Percentiles rank a stretch among this genome's conserved stretches.
phyloP scores from a whole-genome alignment of 768 basidiomycete species.

The Dioszegia hungarica region DNA sequence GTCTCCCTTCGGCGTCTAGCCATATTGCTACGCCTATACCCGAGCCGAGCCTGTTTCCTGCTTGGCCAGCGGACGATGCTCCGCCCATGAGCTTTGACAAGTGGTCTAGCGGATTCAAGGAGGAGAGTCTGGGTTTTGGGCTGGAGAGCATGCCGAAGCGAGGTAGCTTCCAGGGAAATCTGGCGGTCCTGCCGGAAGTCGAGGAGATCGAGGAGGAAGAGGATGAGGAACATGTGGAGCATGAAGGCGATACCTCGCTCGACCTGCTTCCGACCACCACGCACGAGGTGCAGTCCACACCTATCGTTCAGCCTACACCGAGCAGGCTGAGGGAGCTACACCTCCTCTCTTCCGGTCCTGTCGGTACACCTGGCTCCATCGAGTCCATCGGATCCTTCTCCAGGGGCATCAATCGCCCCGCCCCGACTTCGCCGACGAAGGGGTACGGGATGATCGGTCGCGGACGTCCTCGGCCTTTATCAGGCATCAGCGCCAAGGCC shows the following conservation, averaged over 20 bases:
- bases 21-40: background rate
- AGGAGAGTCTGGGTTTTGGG: conserved; percentile 28
- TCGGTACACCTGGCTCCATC: conserved; percentile 12
- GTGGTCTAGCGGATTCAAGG: conserved; percentile 23
- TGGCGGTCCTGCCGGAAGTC: conserved; percentile 36
- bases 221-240: background rate
- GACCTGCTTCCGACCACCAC: background rate
- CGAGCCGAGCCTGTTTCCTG: background rate
- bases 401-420: background rate
- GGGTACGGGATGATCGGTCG: conserved; percentile 37
- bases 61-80: conserved; percentile 12
- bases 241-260: background rate
- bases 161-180: conserved; percentile 20
- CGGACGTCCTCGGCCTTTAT: conserved; percentile 35
- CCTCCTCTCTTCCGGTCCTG: conserved; percentile 16
- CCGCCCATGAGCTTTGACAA: conserved; percentile 13
- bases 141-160: conserved; percentile 18
- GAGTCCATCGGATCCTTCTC: conserved; percentile 5
- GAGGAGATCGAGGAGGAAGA: conserved; percentile 39
- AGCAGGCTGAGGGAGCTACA: conserved; percentile 21
- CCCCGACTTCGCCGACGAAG: conserved; percentile 24
- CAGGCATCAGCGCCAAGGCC: conserved; percentile 9
- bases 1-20: background rate
- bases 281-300: background rate
- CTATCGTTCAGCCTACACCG: conserved; percentile 2